phyloP scores from a whole-genome alignment of 148 eudicot species.

The Nyssa sinensis region DNA sequence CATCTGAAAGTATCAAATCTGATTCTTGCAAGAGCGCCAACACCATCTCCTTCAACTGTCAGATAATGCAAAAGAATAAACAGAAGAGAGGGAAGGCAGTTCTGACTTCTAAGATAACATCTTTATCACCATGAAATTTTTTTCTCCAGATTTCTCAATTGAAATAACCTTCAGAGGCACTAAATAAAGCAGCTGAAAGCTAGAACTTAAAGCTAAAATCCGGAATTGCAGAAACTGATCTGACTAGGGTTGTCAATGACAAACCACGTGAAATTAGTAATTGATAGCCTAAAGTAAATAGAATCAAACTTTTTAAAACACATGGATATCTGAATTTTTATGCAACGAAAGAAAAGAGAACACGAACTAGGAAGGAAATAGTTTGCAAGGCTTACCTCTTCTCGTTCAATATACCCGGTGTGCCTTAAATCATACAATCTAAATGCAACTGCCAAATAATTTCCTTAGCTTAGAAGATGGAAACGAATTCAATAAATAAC shows the following conservation, averaged over 20 bases:
- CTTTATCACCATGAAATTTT: neutral
- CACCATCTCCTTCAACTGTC: conserved; percentile 84
- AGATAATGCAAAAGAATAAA: neutral
- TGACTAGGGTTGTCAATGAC: neutral
- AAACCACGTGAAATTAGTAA: neutral
- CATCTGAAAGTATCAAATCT: conserved; percentile 61
- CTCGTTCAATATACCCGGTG: conserved; percentile 81
- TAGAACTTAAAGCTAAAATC: neutral
- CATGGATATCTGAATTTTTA: neutral
- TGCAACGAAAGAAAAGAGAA: neutral
- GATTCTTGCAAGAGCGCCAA: conserved; percentile 67
- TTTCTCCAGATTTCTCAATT: neutral
- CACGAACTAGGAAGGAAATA: neutral
- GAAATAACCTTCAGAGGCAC: neutral
- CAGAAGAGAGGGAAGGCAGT: neutral
- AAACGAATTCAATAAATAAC: neutral
- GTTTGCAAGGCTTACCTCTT: conserved; percentile 53
- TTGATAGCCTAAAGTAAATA: neutral
- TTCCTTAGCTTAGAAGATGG: conserved; percentile 1
- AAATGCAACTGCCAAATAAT: conserved; percentile 66
- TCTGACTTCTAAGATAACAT: too few species aligned
- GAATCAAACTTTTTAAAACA: neutral
- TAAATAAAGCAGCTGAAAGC: neutral
- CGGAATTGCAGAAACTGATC: neutral
- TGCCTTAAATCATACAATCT: conserved; percentile 66